Percentiles rank a stretch among this genome's conserved stretches.
phyloP scores from a whole-genome alignment of 345 rosid species.

The Diplotaxis tenuifolia region DNA sequence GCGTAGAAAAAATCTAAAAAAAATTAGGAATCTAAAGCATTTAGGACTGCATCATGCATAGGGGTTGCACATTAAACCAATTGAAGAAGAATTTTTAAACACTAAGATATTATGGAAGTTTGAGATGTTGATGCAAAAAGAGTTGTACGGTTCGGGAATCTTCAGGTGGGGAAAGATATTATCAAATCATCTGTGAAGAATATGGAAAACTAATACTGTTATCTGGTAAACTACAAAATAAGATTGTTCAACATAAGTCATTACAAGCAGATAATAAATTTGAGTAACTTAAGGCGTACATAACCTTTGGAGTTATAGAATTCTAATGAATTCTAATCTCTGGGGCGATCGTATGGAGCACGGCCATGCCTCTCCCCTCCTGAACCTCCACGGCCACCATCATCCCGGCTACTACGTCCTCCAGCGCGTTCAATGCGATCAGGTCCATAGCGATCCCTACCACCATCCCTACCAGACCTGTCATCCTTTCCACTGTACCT shows the following conservation, averaged over 20 bases:
- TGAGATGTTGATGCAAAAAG: too few relatives aligned
- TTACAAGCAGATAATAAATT: neutral
- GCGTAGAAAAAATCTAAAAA: too few relatives aligned
- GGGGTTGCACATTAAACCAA: too few relatives aligned
- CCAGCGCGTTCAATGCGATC: constrained; percentile 66
- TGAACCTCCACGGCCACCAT: constrained; percentile 65
- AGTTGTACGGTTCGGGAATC: too few relatives aligned
- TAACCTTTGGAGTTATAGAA: constrained; percentile 23
- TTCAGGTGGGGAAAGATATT: too few relatives aligned
- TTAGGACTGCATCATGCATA: too few relatives aligned
- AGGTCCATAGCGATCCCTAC: constrained; percentile 70
- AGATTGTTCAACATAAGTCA: neutral
- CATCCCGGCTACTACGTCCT: constrained; percentile 67
- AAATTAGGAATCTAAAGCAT: too few relatives aligned
- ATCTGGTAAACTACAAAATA: constrained; percentile 14
- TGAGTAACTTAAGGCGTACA: neutral
- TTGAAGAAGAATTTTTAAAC: too few relatives aligned
- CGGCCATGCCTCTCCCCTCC: constrained; percentile 75
- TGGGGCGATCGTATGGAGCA: constrained; percentile 85
- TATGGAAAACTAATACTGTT: too few relatives aligned
- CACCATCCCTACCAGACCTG: constrained; percentile 44
- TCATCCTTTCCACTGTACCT: constrained; percentile 34
- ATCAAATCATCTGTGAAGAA: too few relatives aligned
- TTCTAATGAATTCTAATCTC: constrained; percentile 40
- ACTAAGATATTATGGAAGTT: too few relatives aligned